phyloP scores from a whole-genome alignment of 2,329 filamentous ascomycete species.

The Aspergillus ustus region DNA sequence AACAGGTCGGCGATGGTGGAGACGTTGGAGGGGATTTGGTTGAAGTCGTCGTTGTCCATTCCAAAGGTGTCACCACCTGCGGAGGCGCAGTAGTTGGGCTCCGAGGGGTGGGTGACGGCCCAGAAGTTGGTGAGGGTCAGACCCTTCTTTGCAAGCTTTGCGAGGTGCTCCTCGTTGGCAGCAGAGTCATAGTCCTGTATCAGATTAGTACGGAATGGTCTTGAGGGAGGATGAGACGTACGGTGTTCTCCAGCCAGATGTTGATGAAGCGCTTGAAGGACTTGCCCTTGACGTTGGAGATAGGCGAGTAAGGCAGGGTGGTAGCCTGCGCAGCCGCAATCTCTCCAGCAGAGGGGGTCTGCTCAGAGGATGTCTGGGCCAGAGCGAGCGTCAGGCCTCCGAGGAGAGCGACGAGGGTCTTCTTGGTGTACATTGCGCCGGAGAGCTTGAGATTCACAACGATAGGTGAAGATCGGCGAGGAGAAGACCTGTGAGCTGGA shows the following conservation, averaged over 20 bases:
- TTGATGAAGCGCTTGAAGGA: constrained; percentile 73
- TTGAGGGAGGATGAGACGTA: constrained; percentile 33
- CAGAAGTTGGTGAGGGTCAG: constrained; percentile 65
- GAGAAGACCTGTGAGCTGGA: not conserved
- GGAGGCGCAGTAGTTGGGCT: constrained; percentile 76
- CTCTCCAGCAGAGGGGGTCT: constrained; percentile 30
- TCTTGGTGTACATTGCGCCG: constrained; percentile 26
- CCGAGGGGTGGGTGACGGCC: constrained; percentile 71
- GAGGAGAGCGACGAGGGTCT: constrained; percentile 27
- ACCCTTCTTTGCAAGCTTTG: constrained; percentile 50
- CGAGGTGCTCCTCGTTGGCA: constrained; percentile 56
- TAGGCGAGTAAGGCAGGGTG: constrained; percentile 64
- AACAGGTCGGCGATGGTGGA: constrained; percentile 72
- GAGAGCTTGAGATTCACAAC: not conserved
- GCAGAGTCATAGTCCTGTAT: constrained; percentile 64
- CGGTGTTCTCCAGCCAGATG: constrained; percentile 79
- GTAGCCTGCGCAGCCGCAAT: constrained; percentile 53
- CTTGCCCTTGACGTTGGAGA: constrained; percentile 69
- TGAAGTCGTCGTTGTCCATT: constrained; percentile 70
- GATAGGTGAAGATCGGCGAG: not conserved
- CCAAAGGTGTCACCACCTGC: constrained; percentile 75
- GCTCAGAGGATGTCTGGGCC: constrained; percentile 31
- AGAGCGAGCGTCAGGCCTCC: constrained; percentile 26
- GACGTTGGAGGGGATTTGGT: constrained; percentile 62
- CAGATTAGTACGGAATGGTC: not conserved